These are phyloP conservation scores for Albatrellus ellisii DNA, from an alignment of 768 basidiomycete genomes.

Conservation along the genomic window DNA sequence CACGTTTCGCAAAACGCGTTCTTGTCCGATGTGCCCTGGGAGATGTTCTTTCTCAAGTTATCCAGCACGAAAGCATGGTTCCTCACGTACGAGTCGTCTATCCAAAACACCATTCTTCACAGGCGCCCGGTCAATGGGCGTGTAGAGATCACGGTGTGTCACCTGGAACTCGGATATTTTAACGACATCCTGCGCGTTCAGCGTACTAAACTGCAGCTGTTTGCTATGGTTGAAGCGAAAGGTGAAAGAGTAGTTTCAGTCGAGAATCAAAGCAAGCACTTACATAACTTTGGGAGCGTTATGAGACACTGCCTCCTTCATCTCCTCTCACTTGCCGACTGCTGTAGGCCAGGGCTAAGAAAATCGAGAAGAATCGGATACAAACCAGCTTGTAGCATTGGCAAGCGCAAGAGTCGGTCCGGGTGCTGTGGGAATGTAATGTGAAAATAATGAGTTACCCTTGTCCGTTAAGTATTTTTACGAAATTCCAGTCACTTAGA, in stretches of 20 bases:
- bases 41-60: neutral
- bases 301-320: constrained; percentile 77
- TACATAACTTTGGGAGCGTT: constrained; percentile 79
- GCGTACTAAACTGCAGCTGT: constrained; percentile 88
- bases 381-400: neutral
- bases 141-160: constrained; percentile 86
- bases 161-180: constrained; percentile 95
- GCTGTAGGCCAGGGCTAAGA: neutral
- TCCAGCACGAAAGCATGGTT: neutral
- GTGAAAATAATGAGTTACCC: no score
- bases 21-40: constrained; percentile 94
- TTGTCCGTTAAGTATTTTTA: no score
- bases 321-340: constrained; percentile 18
- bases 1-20: constrained; percentile 89
- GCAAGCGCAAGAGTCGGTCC: no score
- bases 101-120: constrained; percentile 91
- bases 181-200: constrained; percentile 92
- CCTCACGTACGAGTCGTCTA: constrained; percentile 65
- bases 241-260: neutral
- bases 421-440: no score
- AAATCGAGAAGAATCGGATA: neutral
- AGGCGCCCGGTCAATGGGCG: constrained; percentile 67
- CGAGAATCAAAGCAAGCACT: constrained; percentile 13
- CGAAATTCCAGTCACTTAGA: no score
- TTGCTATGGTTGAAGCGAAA: constrained; percentile 39